Evolutionary conservation across 1,139 yeast species (phyloP).

Genomic region (Ogataea hybrid): DNA sequence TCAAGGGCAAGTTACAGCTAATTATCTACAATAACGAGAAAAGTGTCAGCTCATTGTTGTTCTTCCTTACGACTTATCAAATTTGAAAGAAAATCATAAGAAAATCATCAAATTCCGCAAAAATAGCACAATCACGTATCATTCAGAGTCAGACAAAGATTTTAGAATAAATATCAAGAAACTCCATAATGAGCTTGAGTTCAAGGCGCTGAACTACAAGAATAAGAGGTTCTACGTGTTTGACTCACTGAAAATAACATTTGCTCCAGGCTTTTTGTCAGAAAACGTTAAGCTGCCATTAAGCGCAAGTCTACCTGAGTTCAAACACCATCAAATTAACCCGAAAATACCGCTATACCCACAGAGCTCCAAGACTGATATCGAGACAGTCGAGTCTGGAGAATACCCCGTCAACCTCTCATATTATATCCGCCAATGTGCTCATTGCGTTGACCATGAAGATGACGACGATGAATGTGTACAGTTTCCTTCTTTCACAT

Average conservation of each 20-base stretch:
- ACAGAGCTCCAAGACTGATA: conserved; percentile 2
- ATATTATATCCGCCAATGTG: conserved; percentile 19
- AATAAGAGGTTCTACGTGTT: conserved; percentile 35
- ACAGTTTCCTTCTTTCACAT: conserved; percentile 8
- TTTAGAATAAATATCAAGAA: conserved; percentile 14
- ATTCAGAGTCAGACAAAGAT: conserved; percentile 12
- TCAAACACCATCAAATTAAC: conserved; percentile 17
- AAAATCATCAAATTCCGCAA: conserved; percentile 23
- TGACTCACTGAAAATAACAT: conserved; percentile 28
- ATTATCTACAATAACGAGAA: conserved; percentile 40
- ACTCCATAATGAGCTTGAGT: conserved; percentile 25
- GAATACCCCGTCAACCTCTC: conserved; percentile 18
- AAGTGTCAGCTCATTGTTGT: conserved; percentile 36
- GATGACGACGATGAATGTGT: conserved; percentile 7
- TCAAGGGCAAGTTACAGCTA: conserved; percentile 40
- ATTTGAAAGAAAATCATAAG: conserved; percentile 28
- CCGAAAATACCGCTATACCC: conserved; percentile 23
- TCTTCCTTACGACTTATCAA: conserved; percentile 38
- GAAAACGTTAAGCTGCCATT: conserved; percentile 21
- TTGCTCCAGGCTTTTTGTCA: conserved; percentile 17
- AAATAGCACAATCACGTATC: conserved; percentile 17
- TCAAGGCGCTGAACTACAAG: conserved; percentile 30
- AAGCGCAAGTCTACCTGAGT: conserved; percentile 7
- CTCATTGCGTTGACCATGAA: conserved; percentile 17
- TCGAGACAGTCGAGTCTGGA: conserved; percentile 17